Conservation (phyloP, 805 yeast species). For the Cyberlindnera lachancei region DNA sequence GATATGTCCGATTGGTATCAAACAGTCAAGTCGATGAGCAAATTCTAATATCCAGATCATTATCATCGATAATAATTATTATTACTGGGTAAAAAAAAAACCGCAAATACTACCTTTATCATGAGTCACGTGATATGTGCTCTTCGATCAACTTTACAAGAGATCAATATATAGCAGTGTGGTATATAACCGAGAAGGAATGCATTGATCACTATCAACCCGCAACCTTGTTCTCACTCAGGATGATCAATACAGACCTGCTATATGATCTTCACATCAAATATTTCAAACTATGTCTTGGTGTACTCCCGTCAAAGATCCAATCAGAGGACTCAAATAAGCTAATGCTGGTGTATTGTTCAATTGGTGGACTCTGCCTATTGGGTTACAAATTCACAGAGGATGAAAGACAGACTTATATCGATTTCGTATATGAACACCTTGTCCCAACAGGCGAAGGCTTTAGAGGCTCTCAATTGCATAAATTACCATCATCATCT, state of each 20-base stretch:
- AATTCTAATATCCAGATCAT: no score
- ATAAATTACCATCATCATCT: slow-evolving; percentile 23
- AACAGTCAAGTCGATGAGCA: no score
- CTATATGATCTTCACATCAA: slow-evolving; percentile 22
- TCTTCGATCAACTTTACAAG: no score
- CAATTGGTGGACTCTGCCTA: slow-evolving; percentile 44
- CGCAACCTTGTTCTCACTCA: no score
- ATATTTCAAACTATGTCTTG: slow-evolving; percentile 45
- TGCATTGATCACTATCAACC: no score
- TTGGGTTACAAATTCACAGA: slow-evolving; percentile 21
- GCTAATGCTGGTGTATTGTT: slow-evolving; percentile 63
- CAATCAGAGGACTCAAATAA: slow-evolving; percentile 65
- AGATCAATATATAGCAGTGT: no score
- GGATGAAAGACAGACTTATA: slow-evolving; percentile 25
- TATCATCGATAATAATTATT: no score
- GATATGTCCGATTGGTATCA: no score
- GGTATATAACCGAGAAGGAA: no score
- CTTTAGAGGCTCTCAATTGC: slow-evolving; percentile 53
- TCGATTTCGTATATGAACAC: slow-evolving; percentile 41
- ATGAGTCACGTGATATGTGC: no score
- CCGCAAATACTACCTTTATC: no score
- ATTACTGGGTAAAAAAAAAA: no score
- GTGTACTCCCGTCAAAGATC: slow-evolving; percentile 44
- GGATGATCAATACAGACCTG: neutral
- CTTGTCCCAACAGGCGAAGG: slow-evolving; percentile 35